A percentile compares a stretch with the other conserved stretches of the same genome.
phyloP scores from a whole-genome alignment of 75 land plant species.

The Azolla pinnata region DNA sequence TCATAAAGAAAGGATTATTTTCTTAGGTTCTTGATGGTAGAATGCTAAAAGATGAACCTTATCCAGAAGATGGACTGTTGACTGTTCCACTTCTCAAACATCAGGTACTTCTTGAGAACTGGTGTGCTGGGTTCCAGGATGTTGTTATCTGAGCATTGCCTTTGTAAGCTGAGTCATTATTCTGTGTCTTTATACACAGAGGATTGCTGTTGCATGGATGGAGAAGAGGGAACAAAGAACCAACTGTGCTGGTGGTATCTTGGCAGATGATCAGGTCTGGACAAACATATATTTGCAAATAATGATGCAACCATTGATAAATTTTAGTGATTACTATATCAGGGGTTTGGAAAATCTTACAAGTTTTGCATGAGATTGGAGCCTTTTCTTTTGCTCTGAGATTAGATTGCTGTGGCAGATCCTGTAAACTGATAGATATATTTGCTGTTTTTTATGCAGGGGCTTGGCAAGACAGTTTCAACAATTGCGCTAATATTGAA shows the following conservation, averaged over 20 bases:
- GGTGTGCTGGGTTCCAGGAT: background rate
- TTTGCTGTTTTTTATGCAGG: conserved; percentile 37
- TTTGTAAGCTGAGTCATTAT: background rate
- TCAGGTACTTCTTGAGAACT: conserved; percentile 44
- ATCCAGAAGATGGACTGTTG: conserved; percentile 58
- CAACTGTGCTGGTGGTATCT: conserved; percentile 78
- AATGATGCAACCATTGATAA: no score
- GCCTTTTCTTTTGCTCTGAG: no score
- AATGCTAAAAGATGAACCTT: conserved; percentile 30
- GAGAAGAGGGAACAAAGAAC: conserved; percentile 56
- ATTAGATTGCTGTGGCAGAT: no score
- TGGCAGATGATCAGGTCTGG: conserved; percentile 99
- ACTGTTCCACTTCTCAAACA: conserved; percentile 70
- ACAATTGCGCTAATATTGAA: conserved; percentile 79
- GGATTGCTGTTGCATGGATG: conserved; percentile 96
- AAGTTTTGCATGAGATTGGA: no score
- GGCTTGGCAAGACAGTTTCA: conserved; percentile 95
- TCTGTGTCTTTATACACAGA: conserved; percentile 30
- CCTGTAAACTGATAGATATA: no score
- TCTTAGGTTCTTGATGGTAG: background rate
- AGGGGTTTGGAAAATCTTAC: no score
- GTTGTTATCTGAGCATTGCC: background rate
- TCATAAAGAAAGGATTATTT: background rate
- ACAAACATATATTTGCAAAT: no score
- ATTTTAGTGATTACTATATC: no score